These are phyloP conservation scores for Oryza brachyantha DNA, from an alignment of 176 grass and related monocot genomes.

Conservation along the genomic window DNA sequence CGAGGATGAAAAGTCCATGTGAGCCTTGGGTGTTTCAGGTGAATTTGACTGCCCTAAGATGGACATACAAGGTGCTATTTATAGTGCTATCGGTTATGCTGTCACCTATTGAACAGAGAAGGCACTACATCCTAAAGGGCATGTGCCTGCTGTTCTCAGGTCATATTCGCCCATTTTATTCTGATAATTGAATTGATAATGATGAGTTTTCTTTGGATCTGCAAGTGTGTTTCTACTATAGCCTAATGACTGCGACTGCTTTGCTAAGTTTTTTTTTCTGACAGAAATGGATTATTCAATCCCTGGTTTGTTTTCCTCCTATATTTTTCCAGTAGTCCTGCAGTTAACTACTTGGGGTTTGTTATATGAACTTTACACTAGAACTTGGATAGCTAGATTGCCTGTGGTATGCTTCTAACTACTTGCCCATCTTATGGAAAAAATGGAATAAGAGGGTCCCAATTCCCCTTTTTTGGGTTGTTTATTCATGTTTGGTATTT, in stretches of 20 bases:
- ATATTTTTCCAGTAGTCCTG: not conserved
- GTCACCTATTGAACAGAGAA: not conserved
- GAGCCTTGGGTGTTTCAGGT: slow-evolving; percentile 1
- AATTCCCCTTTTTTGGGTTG: not conserved
- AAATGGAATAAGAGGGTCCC: not conserved
- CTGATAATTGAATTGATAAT: not conserved
- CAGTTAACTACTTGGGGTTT: not conserved
- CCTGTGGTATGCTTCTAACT: too few relatives aligned
- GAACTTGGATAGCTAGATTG: not conserved
- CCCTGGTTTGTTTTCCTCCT: not conserved
- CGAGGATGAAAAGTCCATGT: not conserved
- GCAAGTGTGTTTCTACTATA: not conserved
- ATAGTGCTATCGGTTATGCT: not conserved
- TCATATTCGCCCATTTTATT: not conserved
- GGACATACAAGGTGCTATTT: slow-evolving; percentile 6
- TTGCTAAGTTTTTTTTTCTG: not conserved
- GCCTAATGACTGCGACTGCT: not conserved
- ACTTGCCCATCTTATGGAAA: too few relatives aligned
- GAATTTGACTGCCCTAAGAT: slow-evolving; percentile 13
- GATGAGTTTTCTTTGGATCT: not conserved
- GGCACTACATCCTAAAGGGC: not conserved
- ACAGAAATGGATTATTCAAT: not conserved
- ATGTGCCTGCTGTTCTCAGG: slow-evolving; percentile 1
- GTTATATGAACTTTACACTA: not conserved
- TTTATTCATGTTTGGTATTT: not conserved